phyloP scores from a whole-genome alignment of 1,139 yeast species.

The Blastobotrys illinoisensis region DNA sequence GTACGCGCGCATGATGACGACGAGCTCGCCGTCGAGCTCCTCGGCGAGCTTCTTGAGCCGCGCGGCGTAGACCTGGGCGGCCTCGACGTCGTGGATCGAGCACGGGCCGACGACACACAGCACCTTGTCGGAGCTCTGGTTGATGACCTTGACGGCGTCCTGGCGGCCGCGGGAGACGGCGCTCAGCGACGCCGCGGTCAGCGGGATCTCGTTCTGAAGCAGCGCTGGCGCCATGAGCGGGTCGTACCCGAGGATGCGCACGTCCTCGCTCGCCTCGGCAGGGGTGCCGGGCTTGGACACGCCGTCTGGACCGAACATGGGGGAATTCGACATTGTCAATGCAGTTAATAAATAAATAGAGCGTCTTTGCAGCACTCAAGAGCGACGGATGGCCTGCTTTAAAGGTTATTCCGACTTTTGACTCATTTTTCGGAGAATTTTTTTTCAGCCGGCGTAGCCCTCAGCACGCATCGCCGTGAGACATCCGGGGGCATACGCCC shows the following conservation, averaged over 20 bases:
- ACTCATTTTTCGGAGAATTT: not conserved
- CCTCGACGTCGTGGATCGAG: slow-evolving; percentile 85
- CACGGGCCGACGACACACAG: slow-evolving; percentile 91
- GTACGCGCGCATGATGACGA: slow-evolving; percentile 93
- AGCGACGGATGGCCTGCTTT: not conserved
- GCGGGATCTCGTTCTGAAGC: slow-evolving; percentile 71
- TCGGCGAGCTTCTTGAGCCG: slow-evolving; percentile 61
- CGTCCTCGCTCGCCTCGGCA: slow-evolving; percentile 72
- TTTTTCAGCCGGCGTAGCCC: not conserved
- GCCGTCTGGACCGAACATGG: slow-evolving; percentile 44
- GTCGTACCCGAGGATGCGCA: slow-evolving; percentile 84
- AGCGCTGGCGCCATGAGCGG: slow-evolving; percentile 88
- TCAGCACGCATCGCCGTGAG: not conserved
- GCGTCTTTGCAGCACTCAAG: not conserved
- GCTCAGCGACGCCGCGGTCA: slow-evolving; percentile 52
- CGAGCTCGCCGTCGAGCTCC: slow-evolving; percentile 68
- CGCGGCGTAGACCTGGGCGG: slow-evolving; percentile 83
- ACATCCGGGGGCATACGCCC: not conserved
- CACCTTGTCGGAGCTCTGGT: slow-evolving; percentile 72
- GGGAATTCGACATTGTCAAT: slow-evolving; percentile 23
- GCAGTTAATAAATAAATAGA: not conserved
- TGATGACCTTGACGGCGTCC: slow-evolving; percentile 66
- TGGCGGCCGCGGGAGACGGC: slow-evolving; percentile 74
- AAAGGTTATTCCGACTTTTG: not conserved
- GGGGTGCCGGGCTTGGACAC: slow-evolving; percentile 30